Base-by-base conservation (phyloP, 305 asterid species). In the Fraxinus velutina region DNA sequence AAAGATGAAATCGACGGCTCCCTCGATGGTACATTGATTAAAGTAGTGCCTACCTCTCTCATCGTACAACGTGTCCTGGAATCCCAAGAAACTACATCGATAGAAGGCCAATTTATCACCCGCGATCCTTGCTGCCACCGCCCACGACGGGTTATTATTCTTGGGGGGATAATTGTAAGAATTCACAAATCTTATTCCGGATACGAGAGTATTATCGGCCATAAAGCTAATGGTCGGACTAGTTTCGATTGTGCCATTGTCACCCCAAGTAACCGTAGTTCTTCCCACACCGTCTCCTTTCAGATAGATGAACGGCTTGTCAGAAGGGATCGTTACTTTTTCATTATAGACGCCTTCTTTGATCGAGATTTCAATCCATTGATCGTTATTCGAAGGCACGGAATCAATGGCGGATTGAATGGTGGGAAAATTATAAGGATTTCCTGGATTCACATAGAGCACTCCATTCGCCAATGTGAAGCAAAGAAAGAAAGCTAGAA, bases 41-140 rank as follows among this genome's bases (percentile, higher is more conserved):
- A 91, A 93, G 57, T 86, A 92, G 78, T 93, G 98, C 73, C 90
- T 86, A 5, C 98, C 98, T 3, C n/a, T 12, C 8, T 70, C 91
- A 75, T 93, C 98, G 89, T 87, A 89, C 64, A 93, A 84, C 0
- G 98, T 90, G 79, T 93, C 97, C 73, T 93, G 98, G 22, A 86
- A 74, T 30, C 96, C 97, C 78, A 84, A 34, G 78, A 92, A 93
- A 13, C 83, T 88, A 60, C 92, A 89, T 36, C 75, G 15, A 42
- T 89, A 87, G 62, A 92, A 93, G 0, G 91, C 90, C 2, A 88
- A 83, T 81, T 84, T 89, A 84, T 93, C 97, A 5, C 98, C 97
- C 9, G 86, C 36, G 3, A 92, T 87, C 90, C 55, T 84, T 0
- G 89, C 93, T 0, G 98, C 96, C 78, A 87, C 71, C 9, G 96